Conservation (phyloP, 2,329 filamentous ascomycete genomes). For the Fusarium domesticum region DNA sequence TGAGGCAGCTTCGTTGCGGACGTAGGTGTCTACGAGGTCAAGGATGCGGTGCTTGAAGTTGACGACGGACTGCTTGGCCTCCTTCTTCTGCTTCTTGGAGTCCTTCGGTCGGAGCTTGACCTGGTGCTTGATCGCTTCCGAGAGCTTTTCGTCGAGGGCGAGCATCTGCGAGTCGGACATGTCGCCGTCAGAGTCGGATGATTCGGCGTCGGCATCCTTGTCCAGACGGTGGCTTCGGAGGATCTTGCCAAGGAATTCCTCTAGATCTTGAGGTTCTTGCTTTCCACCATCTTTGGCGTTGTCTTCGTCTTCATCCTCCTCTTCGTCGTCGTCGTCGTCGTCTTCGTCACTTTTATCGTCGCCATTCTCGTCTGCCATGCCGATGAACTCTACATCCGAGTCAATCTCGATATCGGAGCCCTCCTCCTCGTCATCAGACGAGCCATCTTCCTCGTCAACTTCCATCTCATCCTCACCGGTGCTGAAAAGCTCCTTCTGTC, state of each 20-base stretch:
- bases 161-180: constrained; percentile 98
- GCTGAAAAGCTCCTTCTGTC: constrained; percentile 82
- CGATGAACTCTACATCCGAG: constrained; percentile 50
- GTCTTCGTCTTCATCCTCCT: constrained; percentile 45
- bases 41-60: constrained; percentile 95
- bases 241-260: constrained; percentile 73
- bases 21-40: constrained; percentile 80
- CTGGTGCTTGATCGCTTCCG: constrained; percentile 79
- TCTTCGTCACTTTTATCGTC: constrained; percentile 42
- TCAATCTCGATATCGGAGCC: constrained; percentile 48
- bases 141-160: constrained; percentile 76
- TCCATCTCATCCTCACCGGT: constrained; percentile 60
- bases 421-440: constrained; percentile 42
- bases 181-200: constrained; percentile 65
- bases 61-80: constrained; percentile 82
- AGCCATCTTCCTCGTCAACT: constrained; percentile 42
- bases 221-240: constrained; percentile 68
- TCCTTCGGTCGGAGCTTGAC: constrained; percentile 55
- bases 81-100: constrained; percentile 80
- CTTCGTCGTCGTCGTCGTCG: constrained; percentile 40
- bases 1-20: constrained; percentile 67
- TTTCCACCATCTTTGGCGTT: constrained; percentile 41
- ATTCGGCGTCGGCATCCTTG: constrained; percentile 54
- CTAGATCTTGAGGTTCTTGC: constrained; percentile 51
- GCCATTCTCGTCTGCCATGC: constrained; percentile 42